A percentile compares a stretch with the other conserved stretches of the same genome.
Evolutionary conservation across 78 protist species (phyloP).

Genomic region (Tieghemostelium lacteum): DNA sequence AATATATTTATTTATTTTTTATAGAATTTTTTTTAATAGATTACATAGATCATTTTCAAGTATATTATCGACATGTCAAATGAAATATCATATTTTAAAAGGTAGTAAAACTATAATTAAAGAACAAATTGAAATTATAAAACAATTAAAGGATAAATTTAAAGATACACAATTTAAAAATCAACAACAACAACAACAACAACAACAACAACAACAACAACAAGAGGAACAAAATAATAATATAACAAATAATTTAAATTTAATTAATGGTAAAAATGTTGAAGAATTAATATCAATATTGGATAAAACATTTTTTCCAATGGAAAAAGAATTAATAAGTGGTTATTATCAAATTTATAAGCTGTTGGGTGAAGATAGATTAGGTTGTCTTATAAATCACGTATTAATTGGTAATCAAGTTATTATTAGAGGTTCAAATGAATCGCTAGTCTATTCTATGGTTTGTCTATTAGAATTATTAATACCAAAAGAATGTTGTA

Average conservation of each 20-base stretch:
- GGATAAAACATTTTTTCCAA: constrained; percentile 26
- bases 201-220: neutral
- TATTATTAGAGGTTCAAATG: neutral
- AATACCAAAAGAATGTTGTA: constrained; percentile 27
- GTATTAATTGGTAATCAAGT: constrained; percentile 53
- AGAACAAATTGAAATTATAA: constrained; percentile 24
- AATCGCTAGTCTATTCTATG: constrained; percentile 14
- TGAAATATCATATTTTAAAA: constrained; percentile 19
- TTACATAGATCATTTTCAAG: constrained; percentile 25
- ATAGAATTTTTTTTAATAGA: constrained; percentile 9
- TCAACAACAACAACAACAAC: neutral
- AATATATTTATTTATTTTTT: neutral
- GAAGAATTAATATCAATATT: neutral
- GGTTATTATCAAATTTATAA: constrained; percentile 10
- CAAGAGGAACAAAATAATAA: neutral
- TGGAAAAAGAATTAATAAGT: neutral
- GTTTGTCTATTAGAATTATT: neutral
- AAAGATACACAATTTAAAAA: neutral
- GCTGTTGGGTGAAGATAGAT: constrained; percentile 19
- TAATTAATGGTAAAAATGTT: neutral
- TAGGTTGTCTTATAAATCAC: constrained; percentile 17
- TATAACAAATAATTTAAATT: neutral
- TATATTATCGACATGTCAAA: constrained; percentile 29
- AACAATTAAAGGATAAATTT: constrained; percentile 9
- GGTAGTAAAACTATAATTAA: neutral